Percentiles rank a stretch among this genome's conserved stretches.
Conservation (phyloP, 441 rosid genomes). For the Croton laevigatus region DNA sequence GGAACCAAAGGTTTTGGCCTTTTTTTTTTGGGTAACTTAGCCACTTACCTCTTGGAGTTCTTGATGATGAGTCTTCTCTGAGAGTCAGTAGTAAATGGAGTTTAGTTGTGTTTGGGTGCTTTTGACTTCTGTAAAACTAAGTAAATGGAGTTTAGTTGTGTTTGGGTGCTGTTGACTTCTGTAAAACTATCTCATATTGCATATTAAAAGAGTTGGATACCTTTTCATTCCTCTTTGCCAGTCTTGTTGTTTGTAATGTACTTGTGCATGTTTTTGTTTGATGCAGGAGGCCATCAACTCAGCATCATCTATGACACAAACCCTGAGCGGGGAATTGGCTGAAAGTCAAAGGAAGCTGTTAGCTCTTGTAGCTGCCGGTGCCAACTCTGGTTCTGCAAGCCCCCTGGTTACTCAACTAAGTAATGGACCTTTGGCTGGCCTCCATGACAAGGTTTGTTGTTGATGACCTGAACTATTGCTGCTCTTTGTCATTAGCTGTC, state of each 20-base stretch:
- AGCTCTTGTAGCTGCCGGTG: constrained; percentile 60
- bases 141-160: not conserved
- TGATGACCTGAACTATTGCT: not conserved
- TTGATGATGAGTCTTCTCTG: not conserved
- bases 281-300: constrained; percentile 65
- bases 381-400: constrained; percentile 42
- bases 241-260: not conserved
- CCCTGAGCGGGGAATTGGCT: constrained; percentile 64
- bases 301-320: constrained; percentile 54
- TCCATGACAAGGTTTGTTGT: constrained; percentile 50
- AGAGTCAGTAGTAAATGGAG: not conserved
- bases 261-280: not conserved
- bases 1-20: not conserved
- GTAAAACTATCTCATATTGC: not conserved
- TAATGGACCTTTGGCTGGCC: constrained; percentile 54
- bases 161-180: not conserved
- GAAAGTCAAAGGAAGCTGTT: constrained; percentile 61
- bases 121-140: not conserved
- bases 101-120: not conserved
- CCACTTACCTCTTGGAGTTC: not conserved
- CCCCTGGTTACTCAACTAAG: constrained; percentile 45
- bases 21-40: not conserved
- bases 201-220: not conserved
- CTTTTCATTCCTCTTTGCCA: not conserved
- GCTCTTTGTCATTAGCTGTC: not conserved